Conservation (phyloP, 1,284 basidiomycete species). For the Cystobasidium sp. region DNA sequence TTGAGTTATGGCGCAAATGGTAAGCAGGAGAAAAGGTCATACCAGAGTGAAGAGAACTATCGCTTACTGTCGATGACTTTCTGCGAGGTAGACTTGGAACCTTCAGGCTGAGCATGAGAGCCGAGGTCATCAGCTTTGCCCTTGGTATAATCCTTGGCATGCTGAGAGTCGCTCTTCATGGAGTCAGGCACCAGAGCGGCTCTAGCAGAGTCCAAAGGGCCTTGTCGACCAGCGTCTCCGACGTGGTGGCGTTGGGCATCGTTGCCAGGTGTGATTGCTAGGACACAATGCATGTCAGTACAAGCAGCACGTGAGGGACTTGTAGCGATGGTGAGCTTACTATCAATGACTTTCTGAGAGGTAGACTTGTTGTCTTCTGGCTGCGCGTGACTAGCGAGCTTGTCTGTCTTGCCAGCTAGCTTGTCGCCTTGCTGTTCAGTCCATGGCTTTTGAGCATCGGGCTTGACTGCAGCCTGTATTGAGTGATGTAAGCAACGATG, state of each 20-base stretch:
- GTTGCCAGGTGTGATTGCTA: slow-evolving; percentile 26
- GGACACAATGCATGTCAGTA: not conserved
- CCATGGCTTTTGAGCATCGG: slow-evolving; percentile 40
- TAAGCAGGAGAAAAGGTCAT: not conserved
- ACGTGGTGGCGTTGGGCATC: slow-evolving; percentile 4
- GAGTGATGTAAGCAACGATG: not conserved
- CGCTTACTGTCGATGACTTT: slow-evolving; percentile 30
- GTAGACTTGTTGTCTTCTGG: slow-evolving; percentile 34
- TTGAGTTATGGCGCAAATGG: not conserved
- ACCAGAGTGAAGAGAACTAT: not conserved
- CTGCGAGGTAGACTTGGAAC: slow-evolving; percentile 38
- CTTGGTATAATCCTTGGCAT: slow-evolving; percentile 21
- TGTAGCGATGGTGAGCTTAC: slow-evolving; percentile 8
- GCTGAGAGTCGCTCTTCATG: slow-evolving; percentile 24
- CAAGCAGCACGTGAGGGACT: not conserved
- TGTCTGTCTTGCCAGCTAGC: slow-evolving; percentile 22
- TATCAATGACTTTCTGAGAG: slow-evolving; percentile 39
- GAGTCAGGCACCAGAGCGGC: slow-evolving; percentile 32
- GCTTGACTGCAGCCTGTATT: slow-evolving; percentile 31
- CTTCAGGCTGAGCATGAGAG: slow-evolving; percentile 23
- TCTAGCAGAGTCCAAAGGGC: slow-evolving; percentile 2
- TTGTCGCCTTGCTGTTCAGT: slow-evolving; percentile 35
- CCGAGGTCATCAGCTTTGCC: slow-evolving; percentile 28
- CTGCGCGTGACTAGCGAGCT: slow-evolving; percentile 30
- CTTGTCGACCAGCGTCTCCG: slow-evolving; percentile 23